Evolutionary conservation across 139 green algal genomes (phyloP).

Genomic region (Closterium sp.): DNA sequence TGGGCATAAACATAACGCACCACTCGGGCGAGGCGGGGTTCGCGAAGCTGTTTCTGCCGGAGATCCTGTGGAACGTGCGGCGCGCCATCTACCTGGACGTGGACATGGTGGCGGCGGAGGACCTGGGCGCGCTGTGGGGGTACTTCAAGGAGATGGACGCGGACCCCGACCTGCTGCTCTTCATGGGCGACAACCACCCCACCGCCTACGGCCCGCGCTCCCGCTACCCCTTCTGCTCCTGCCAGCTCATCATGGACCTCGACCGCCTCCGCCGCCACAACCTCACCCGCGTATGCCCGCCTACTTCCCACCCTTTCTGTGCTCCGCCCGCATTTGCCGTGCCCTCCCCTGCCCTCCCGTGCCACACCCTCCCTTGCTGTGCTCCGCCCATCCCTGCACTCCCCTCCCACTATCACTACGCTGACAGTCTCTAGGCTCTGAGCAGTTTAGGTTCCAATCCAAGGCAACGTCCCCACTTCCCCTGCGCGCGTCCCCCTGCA

Average conservation of each 20-base stretch:
- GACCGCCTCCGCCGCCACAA: constrained; percentile 23
- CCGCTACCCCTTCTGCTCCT: constrained; percentile 39
- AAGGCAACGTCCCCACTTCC: too few species aligned
- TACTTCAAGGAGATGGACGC: constrained; percentile 46
- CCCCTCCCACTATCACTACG: background rate
- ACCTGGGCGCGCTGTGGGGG: constrained; percentile 24
- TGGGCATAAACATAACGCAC: constrained; percentile 44
- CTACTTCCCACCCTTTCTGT: too few species aligned
- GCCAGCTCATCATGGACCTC: constrained; percentile 47
- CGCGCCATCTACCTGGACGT: constrained; percentile 46
- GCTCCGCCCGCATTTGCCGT: too few species aligned
- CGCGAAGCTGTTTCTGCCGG: constrained; percentile 31
- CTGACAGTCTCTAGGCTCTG: background rate
- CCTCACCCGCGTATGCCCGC: constrained; percentile 25
- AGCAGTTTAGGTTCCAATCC: too few species aligned
- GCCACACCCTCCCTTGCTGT: too few species aligned
- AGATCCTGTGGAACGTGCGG: constrained; percentile 43
- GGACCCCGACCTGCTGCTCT: constrained; percentile 35
- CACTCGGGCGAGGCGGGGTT: constrained; percentile 42
- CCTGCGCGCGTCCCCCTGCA: background rate
- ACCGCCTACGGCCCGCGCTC: constrained; percentile 25
- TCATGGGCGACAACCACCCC: constrained; percentile 46
- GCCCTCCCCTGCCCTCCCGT: too few species aligned
- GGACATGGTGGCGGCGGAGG: constrained; percentile 40
- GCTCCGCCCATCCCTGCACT: too few species aligned